Percentiles rank a stretch among this genome's conserved stretches.
Conservation (phyloP, 306 rosid genomes). For the Gillenia trifoliata region DNA sequence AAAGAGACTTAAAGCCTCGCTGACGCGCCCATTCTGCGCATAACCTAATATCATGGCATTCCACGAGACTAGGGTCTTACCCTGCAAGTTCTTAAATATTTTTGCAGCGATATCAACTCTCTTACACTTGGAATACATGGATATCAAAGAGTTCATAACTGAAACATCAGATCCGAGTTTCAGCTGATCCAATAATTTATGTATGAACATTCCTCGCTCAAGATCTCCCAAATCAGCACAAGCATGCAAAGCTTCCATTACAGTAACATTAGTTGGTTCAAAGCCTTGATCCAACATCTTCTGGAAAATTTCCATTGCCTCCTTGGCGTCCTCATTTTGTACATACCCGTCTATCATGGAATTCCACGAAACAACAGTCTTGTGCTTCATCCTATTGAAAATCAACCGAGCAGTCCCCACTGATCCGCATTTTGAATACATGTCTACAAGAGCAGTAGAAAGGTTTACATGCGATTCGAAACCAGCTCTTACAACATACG, state of each 20-base stretch:
- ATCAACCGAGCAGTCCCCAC: conserved; percentile 48
- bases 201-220: conserved; percentile 56
- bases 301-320: conserved; percentile 53
- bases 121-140: conserved; percentile 88
- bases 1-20: conserved; percentile 59
- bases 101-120: conserved; percentile 71
- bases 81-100: conserved; percentile 42
- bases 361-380: conserved; percentile 82
- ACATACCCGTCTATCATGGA: conserved; percentile 79
- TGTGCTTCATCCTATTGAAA: conserved; percentile 56
- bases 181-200: conserved; percentile 42
- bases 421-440: conserved; percentile 76
- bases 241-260: conserved; percentile 78
- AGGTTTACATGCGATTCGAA: conserved; percentile 62
- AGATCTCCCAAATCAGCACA: conserved; percentile 80
- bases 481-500: conserved; percentile 57
- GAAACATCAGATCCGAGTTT: conserved; percentile 51
- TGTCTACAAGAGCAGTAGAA: conserved; percentile 59
- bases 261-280: conserved; percentile 59
- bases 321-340: conserved; percentile 58
- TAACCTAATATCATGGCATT: conserved; percentile 89
- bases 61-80: conserved; percentile 76
- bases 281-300: conserved; percentile 66
- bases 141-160: conserved; percentile 76
- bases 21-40: conserved; percentile 67